phyloP scores from a whole-genome alignment of 345 rosid species.

The Rhodamnia rubescens region DNA sequence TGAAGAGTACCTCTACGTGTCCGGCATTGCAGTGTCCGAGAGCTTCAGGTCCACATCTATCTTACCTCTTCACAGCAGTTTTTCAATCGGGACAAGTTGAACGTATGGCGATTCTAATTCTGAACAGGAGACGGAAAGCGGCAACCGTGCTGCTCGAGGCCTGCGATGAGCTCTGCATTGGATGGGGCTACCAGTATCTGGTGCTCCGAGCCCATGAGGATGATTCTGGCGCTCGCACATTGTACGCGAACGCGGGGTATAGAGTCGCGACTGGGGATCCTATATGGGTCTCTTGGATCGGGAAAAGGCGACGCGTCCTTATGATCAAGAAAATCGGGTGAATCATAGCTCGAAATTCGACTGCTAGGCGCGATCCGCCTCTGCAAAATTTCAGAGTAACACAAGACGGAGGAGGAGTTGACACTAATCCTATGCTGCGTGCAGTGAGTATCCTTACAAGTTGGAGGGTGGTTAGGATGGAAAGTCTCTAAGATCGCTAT shows the following conservation, averaged over 20 bases:
- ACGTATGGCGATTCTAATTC: not conserved
- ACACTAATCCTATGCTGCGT: not conserved
- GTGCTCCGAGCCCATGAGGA: constrained; percentile 76
- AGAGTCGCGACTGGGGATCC: constrained; percentile 45
- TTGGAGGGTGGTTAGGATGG: not conserved
- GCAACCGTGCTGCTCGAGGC: constrained; percentile 62
- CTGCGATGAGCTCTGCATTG: constrained; percentile 44
- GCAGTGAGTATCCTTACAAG: not conserved
- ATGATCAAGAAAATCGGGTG: constrained; percentile 40
- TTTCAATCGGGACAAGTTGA: not conserved
- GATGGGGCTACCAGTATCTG: constrained; percentile 58
- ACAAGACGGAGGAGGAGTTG: not conserved
- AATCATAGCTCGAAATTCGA: not conserved
- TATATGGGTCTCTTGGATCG: constrained; percentile 60
- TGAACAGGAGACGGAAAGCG: constrained; percentile 58
- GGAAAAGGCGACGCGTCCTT: constrained; percentile 60
- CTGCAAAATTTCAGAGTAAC: not conserved
- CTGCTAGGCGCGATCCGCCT: not conserved
- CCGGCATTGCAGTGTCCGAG: constrained; percentile 70
- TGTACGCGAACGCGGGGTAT: constrained; percentile 76
- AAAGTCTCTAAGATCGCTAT: too few species aligned
- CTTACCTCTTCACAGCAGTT: not conserved
- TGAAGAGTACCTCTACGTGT: constrained; percentile 70
- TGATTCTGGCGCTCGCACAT: constrained; percentile 49
- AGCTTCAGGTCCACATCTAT: constrained; percentile 30